A percentile compares a stretch with the other conserved stretches of the same genome.
These are phyloP conservation scores for Plasmodium cynomolgi DNA, from an alignment of 169 alveolate genomes.

Conservation along the genomic window DNA sequence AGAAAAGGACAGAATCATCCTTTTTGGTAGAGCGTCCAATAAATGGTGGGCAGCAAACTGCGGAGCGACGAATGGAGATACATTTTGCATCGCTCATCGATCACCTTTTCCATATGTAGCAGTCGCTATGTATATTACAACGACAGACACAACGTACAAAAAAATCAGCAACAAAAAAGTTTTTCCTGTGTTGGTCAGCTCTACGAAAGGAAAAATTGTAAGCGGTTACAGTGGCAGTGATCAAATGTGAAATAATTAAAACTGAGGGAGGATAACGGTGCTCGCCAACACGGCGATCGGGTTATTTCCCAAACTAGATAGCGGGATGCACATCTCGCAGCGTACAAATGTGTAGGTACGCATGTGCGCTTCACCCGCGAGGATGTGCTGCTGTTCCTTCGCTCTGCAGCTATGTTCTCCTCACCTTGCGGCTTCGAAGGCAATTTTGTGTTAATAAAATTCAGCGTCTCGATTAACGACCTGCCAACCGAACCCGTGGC, in stretches of 20 bases:
- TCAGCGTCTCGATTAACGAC: slow-evolving; percentile 48
- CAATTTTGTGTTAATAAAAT: slow-evolving; percentile 28
- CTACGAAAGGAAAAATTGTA: slow-evolving; percentile 6
- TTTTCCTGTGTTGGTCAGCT: slow-evolving; percentile 68
- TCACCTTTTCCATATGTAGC: slow-evolving; percentile 15
- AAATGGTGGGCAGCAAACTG: not conserved
- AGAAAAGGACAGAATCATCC: not conserved
- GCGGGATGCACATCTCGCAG: not conserved
- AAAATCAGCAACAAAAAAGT: slow-evolving; percentile 59
- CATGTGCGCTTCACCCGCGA: not conserved
- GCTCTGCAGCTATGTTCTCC: not conserved
- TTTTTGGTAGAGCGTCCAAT: not conserved
- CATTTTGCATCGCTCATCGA: slow-evolving; percentile 1
- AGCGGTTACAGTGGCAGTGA: not conserved
- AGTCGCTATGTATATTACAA: slow-evolving; percentile 58
- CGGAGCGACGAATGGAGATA: slow-evolving; percentile 1
- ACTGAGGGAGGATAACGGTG: not conserved
- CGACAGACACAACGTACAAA: slow-evolving; percentile 49
- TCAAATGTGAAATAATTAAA: not conserved
- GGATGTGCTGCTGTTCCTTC: not conserved
- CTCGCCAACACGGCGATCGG: not conserved
- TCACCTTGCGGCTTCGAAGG: slow-evolving; percentile 72
- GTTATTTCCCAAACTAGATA: not conserved
- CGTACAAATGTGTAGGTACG: not conserved
- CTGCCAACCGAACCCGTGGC: slow-evolving; percentile 67